phyloP scores from a whole-genome alignment of 106 monocot genomes.

The Apostasia ramifera region DNA sequence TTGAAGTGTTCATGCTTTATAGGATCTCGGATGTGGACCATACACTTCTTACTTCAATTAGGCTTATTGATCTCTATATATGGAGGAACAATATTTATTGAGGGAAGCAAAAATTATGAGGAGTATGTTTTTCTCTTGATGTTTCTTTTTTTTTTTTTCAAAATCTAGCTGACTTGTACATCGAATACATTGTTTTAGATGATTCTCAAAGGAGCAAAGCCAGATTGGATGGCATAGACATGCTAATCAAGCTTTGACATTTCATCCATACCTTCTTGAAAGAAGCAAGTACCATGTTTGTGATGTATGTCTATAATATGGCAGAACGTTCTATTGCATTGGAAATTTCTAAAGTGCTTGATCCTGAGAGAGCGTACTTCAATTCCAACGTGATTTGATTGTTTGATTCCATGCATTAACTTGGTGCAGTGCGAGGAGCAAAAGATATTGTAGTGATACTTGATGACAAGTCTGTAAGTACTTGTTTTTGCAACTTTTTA shows the following conservation, averaged over 20 bases:
- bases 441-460: conserved; percentile 83
- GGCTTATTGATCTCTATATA: conserved; percentile 34
- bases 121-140: conserved; percentile 14
- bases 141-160: not conserved
- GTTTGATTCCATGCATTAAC: conserved; percentile 62
- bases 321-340: conserved; percentile 74
- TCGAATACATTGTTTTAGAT: conserved; percentile 12
- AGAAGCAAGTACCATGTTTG: conserved; percentile 77
- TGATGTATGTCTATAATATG: conserved; percentile 97
- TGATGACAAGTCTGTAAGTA: conserved; percentile 82
- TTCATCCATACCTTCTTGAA: conserved; percentile 66
- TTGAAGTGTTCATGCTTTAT: no score
- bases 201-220: conserved; percentile 55
- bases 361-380: conserved; percentile 65
- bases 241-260: conserved; percentile 88
- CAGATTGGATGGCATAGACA: conserved; percentile 47
- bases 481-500: not conserved
- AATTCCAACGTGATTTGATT: conserved; percentile 75
- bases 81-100: conserved; percentile 49
- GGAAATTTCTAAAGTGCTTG: conserved; percentile 79
- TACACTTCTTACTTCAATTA: conserved; percentile 77
- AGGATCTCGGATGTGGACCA: conserved; percentile 79
- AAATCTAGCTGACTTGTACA: not conserved
- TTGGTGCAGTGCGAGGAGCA: conserved; percentile 83
- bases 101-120: conserved; percentile 20